These are phyloP conservation scores for Alternaria novae-zelandiae DNA, from an alignment of 2,329 filamentous ascomycete genomes.

Conservation along the genomic window DNA sequence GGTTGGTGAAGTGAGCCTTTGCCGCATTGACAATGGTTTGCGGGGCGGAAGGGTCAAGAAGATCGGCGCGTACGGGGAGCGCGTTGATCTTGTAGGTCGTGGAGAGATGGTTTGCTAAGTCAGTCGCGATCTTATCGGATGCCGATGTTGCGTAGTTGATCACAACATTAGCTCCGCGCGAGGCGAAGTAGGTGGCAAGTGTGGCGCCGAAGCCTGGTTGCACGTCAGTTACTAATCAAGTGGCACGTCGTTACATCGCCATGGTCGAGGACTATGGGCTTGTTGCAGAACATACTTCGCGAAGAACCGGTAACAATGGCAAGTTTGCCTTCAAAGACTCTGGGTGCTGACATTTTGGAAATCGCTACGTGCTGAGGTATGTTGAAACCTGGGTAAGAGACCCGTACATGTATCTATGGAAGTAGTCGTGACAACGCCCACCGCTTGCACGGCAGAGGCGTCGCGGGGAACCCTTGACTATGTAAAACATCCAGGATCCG, in stretches of 20 bases:
- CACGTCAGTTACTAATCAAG: neutral
- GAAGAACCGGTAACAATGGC: constrained; percentile 10
- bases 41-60: constrained; percentile 11
- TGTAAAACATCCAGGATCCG: neutral
- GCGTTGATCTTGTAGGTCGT: constrained; percentile 11
- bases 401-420: neutral
- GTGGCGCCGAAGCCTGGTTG: constrained; percentile 10
- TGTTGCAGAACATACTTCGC: constrained; percentile 2
- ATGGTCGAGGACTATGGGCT: neutral
- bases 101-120: constrained; percentile 9
- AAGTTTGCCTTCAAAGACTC: constrained; percentile 11
- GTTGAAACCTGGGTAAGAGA: neutral
- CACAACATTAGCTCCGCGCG: constrained; percentile 8
- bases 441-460: neutral
- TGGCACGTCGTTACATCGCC: neutral
- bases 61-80: constrained; percentile 9
- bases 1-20: constrained; percentile 5
- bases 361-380: neutral
- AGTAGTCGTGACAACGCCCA: neutral
- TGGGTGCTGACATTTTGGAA: neutral
- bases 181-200: constrained; percentile 9
- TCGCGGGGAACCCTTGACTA: constrained; percentile 3
- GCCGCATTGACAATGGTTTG: constrained; percentile 7
- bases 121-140: constrained; percentile 5
- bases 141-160: constrained; percentile 10